Evolutionary conservation across 352 stramenopile species (phyloP).

Genomic region (Peronospora belbahrii): DNA sequence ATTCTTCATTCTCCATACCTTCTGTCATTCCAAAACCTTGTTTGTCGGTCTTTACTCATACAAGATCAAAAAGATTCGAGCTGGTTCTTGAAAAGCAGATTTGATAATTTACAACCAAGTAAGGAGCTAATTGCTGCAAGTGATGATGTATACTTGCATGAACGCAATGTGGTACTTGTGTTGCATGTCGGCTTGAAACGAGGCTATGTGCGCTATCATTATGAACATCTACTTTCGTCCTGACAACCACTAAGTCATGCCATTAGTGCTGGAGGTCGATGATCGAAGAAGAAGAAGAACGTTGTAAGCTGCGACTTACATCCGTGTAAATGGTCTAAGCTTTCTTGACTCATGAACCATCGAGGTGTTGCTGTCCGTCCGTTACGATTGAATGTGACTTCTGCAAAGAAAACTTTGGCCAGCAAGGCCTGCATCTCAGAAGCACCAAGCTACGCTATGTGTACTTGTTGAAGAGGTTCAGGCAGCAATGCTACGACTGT

Average conservation of each 20-base stretch:
- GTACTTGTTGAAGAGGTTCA: constrained; percentile 34
- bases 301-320: not conserved
- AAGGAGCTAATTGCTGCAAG: constrained; percentile 33
- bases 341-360: no score
- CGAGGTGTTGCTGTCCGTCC: constrained; percentile 7
- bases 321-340: no score
- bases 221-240: constrained; percentile 24
- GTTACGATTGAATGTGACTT: constrained; percentile 8
- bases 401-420: constrained; percentile 39
- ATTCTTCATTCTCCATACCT: no score
- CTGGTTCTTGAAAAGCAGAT: no score
- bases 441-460: constrained; percentile 42
- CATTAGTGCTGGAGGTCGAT: constrained; percentile 2
- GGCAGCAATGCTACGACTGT: no score
- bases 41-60: not conserved
- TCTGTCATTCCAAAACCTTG: not conserved
- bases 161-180: constrained; percentile 52
- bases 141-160: constrained; percentile 35
- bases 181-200: constrained; percentile 63
- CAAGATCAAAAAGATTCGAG: no score
- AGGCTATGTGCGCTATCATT: constrained; percentile 43
- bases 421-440: constrained; percentile 69
- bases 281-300: not conserved
- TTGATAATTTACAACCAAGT: constrained; percentile 37
- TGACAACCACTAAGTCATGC: constrained; percentile 35